Base-by-base conservation (phyloP, 345 rosid species). In the Aquilaria yunnanensis region DNA sequence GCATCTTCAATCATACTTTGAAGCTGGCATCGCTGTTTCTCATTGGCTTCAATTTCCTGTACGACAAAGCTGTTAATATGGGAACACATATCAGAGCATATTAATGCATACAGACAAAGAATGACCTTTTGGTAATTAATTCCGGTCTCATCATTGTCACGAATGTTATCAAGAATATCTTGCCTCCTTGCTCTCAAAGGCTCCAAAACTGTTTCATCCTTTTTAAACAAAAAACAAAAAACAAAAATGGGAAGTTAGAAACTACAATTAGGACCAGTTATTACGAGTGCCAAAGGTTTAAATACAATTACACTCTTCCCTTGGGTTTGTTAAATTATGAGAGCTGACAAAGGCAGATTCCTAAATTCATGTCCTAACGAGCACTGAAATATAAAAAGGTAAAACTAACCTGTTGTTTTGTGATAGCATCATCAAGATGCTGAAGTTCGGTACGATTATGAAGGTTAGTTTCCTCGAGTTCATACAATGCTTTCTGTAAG, bases 111-210 rank as follows among this genome's bases (percentile, higher is more conserved):
- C 54, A 14, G 62, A 61, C 46, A 64, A 49, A 64, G 43, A 64
- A 57, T 74, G 72, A 92, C 98, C 89, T 83, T 81, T 54, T 76
- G 84, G 74, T 93, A 90, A 73, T 76, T 84, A 68, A 80, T 72
- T 61, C 94, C 94, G 49, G 94, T 85, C 75, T 93, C 98, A 73
- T 93, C 98, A 66, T 93, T 93, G 70, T 93, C 98, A 14, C 96
- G 88, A 69, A 93, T 88, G 73, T 93, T 90, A 81, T 93, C 98
- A 47, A 93, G 98, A 80, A 90, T 90, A 51, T 79, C 81, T 88
- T 84, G 97, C 63, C 92, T 85, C 83, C 96, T 84, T 66, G 71
- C 80, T 72, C 80, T 81, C 68, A 90, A 71, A 67, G 84, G 80
- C 60, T 87, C 83, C 1, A 81, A 78, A 54, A 80, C 79, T 51